Conservation (phyloP, 2,329 filamentous ascomycete species). For the Fusarium annulatum region DNA sequence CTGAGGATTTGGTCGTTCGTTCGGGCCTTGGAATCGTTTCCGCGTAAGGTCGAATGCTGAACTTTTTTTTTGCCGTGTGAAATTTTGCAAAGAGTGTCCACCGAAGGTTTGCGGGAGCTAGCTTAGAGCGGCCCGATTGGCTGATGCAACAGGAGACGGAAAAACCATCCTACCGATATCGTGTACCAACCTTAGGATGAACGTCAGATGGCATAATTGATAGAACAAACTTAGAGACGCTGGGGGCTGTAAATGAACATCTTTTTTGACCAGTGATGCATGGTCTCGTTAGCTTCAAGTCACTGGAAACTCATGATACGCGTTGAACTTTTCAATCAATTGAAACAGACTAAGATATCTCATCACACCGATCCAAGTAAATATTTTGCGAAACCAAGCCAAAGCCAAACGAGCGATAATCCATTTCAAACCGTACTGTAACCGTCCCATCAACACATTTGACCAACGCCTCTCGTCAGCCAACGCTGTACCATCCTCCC, state of each 20-base stretch:
- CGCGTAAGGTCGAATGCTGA: conserved; percentile 31
- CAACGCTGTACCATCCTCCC: conserved; percentile 9
- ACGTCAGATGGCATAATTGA: background rate
- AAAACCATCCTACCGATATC: conserved; percentile 30
- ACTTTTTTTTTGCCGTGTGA: conserved; percentile 45
- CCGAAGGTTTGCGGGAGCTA: conserved; percentile 37
- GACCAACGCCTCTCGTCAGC: conserved; percentile 36
- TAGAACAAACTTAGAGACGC: background rate
- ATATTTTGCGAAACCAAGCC: conserved; percentile 2
- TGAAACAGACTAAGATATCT: conserved; percentile 8
- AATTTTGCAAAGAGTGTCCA: conserved; percentile 45
- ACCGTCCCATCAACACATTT: conserved; percentile 12
- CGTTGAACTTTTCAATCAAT: conserved; percentile 18
- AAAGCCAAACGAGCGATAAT: conserved; percentile 40
- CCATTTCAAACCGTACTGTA: background rate
- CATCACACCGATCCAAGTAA: background rate
- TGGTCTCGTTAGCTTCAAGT: background rate
- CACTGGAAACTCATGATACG: background rate
- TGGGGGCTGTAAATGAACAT: background rate
- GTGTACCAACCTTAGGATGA: background rate
- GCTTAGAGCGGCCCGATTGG: conserved; percentile 39
- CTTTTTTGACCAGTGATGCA: background rate
- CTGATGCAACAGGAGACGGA: conserved; percentile 11
- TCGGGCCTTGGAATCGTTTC: conserved; percentile 22
- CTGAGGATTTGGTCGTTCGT: conserved; percentile 11